These are phyloP conservation scores for Delphinella strobiligena DNA, from an alignment of 2,329 filamentous ascomycete species.

Conservation along the genomic window DNA sequence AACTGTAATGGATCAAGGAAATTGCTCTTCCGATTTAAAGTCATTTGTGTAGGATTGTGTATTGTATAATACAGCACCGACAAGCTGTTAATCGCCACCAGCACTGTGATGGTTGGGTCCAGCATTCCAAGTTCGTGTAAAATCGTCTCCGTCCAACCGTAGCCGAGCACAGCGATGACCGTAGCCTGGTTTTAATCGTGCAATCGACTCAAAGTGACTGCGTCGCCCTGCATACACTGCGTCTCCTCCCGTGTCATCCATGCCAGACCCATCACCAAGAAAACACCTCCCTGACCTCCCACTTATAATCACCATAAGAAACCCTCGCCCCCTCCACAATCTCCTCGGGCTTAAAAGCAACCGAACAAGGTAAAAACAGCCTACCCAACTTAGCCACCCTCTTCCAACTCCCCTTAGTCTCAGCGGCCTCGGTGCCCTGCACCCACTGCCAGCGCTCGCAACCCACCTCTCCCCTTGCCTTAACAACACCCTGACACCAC, in stretches of 20 bases:
- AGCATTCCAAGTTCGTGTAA: too few relatives aligned
- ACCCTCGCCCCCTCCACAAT: constrained; percentile 21
- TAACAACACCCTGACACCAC: constrained; percentile 45
- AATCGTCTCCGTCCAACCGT: too few relatives aligned
- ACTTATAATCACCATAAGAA: constrained; percentile 21
- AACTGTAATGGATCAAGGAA: too few relatives aligned
- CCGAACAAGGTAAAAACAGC: constrained; percentile 28
- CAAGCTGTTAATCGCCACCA: too few relatives aligned
- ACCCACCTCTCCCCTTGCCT: constrained; percentile 30
- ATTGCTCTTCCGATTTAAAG: too few relatives aligned
- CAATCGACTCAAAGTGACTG: too few relatives aligned
- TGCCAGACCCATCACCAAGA: constrained; percentile 1
- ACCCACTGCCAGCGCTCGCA: constrained; percentile 45
- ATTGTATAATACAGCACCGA: too few relatives aligned
- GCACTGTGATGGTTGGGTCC: too few relatives aligned
- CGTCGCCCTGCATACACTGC: too few relatives aligned
- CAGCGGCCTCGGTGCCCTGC: constrained; percentile 6
- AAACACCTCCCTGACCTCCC: constrained; percentile 26
- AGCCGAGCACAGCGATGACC: too few relatives aligned
- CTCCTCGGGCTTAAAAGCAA: constrained; percentile 20
- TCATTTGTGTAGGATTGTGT: too few relatives aligned
- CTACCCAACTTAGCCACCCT: constrained; percentile 26
- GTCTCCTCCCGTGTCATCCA: not conserved
- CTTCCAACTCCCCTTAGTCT: constrained; percentile 21
- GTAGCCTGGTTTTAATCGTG: too few relatives aligned